Percentiles rank a stretch among this genome's conserved stretches.
Conservation (phyloP, 768 basidiomycete species). For the Amanita brunnescens region DNA sequence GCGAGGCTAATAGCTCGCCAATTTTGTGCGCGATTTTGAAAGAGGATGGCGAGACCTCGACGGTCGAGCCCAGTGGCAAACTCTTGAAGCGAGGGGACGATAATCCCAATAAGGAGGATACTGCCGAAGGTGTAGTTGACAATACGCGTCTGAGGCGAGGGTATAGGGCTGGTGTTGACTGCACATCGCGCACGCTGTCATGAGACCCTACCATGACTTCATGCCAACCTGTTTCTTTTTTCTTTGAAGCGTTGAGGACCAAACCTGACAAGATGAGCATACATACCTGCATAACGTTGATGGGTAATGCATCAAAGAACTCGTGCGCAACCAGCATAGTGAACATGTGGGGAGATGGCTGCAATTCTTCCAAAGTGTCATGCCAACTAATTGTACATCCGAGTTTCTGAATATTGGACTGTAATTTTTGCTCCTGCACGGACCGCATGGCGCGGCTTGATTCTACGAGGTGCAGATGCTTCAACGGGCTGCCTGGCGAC, state of each 20-base stretch:
- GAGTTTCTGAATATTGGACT: slow-evolving; percentile 16
- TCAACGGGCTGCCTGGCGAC: slow-evolving; percentile 25
- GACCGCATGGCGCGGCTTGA: slow-evolving; percentile 60
- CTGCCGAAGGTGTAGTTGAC: slow-evolving; percentile 42
- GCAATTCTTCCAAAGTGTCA: slow-evolving; percentile 61
- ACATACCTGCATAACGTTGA: slow-evolving; percentile 78
- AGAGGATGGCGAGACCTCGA: slow-evolving; percentile 74
- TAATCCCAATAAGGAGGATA: slow-evolving; percentile 46
- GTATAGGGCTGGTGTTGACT: slow-evolving; percentile 10
- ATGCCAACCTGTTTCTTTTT: slow-evolving; percentile 71
- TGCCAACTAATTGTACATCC: slow-evolving; percentile 57
- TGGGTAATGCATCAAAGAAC: slow-evolving; percentile 94
- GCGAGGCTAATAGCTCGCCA: slow-evolving; percentile 48
- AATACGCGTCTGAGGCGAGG: slow-evolving; percentile 55
- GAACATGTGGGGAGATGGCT: slow-evolving; percentile 40
- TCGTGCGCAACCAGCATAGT: slow-evolving; percentile 93
- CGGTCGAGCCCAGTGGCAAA: slow-evolving; percentile 58
- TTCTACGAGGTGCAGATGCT: slow-evolving; percentile 71
- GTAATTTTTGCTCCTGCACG: slow-evolving; percentile 50
- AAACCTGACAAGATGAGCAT: neutral
- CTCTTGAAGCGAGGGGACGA: slow-evolving; percentile 64
- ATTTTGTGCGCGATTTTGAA: slow-evolving; percentile 62
- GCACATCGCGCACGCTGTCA: neutral
- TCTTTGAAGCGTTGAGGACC: slow-evolving; percentile 31
- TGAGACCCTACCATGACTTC: slow-evolving; percentile 68